Conservation (phyloP, 306 rosid species). For the Ceratonia siliqua region DNA sequence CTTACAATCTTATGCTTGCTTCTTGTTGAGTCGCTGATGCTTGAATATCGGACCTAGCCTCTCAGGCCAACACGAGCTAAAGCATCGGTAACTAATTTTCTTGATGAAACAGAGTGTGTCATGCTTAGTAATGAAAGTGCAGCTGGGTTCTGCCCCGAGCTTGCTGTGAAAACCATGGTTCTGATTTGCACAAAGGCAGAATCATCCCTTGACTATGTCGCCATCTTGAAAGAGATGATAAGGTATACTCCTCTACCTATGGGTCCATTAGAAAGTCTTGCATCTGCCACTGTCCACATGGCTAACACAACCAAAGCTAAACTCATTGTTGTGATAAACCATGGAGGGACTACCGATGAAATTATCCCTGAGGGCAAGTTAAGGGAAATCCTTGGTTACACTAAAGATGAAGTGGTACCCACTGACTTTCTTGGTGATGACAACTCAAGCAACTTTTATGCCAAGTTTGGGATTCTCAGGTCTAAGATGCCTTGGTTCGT, state of each 20-base stretch:
- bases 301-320: constrained; percentile 83
- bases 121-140: constrained; percentile 95
- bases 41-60: constrained; percentile 48
- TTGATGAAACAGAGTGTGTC: constrained; percentile 91
- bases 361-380: constrained; percentile 69
- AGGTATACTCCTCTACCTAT: constrained; percentile 85
- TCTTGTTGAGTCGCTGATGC: no score
- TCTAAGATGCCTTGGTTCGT: no score
- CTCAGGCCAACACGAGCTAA: constrained; percentile 50
- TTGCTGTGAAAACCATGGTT: constrained; percentile 85
- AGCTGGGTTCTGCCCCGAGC: constrained; percentile 92
- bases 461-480: no score
- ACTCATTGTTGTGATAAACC: constrained; percentile 75
- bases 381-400: constrained; percentile 82
- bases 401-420: constrained; percentile 76
- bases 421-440: constrained; percentile 66
- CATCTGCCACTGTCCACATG: constrained; percentile 84
- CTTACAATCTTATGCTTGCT: no score
- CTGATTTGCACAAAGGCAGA: constrained; percentile 83
- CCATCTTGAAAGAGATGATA: constrained; percentile 80
- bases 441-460: no score
- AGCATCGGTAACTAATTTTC: constrained; percentile 58
- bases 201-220: constrained; percentile 76
- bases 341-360: constrained; percentile 62
- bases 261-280: constrained; percentile 90